phyloP scores from a whole-genome alignment of 768 basidiomycete species.

The Suillus variegatus region DNA sequence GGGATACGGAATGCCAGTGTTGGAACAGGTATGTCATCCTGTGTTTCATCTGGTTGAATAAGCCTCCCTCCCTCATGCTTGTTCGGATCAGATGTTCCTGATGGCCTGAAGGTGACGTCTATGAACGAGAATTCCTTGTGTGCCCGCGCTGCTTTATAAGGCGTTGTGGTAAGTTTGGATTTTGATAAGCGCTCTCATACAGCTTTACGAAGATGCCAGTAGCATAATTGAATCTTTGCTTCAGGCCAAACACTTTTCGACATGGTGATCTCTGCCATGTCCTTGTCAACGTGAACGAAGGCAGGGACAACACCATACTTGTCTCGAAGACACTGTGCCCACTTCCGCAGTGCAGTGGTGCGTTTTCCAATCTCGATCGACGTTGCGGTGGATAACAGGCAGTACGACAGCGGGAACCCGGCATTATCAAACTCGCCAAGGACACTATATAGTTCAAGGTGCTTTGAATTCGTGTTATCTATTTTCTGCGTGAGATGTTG shows the following conservation, averaged over 20 bases:
- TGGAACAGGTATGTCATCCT: not conserved
- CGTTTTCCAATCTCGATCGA: conserved; percentile 21
- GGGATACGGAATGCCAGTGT: conserved; percentile 2
- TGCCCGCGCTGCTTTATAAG: conserved; percentile 8
- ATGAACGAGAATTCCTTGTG: conserved; percentile 12
- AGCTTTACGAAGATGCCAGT: conserved; percentile 14
- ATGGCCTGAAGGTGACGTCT: no score
- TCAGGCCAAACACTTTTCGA: conserved; percentile 6
- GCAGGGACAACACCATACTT: conserved; percentile 8
- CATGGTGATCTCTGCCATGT: conserved; percentile 18
- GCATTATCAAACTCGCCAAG: conserved; percentile 24
- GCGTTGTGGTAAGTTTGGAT: conserved; percentile 14
- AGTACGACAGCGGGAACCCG: conserved; percentile 26
- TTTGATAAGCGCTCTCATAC: conserved; percentile 6
- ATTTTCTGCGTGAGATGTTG: not conserved
- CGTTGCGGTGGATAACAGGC: conserved; percentile 22
- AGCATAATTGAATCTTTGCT: conserved; percentile 15
- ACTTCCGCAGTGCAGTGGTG: conserved; percentile 18
- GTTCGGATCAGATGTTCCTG: no score
- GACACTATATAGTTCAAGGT: conserved; percentile 26
- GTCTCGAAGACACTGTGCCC: conserved; percentile 13
- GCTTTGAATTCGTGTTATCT: conserved; percentile 14
- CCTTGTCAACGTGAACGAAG: conserved; percentile 14
- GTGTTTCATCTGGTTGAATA: not conserved
- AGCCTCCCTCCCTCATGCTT: not conserved